A percentile compares a stretch with the other conserved stretches of the same genome.
Conservation (phyloP, 164 flowering plant genomes). For the Dillenia suffruticosa region DNA sequence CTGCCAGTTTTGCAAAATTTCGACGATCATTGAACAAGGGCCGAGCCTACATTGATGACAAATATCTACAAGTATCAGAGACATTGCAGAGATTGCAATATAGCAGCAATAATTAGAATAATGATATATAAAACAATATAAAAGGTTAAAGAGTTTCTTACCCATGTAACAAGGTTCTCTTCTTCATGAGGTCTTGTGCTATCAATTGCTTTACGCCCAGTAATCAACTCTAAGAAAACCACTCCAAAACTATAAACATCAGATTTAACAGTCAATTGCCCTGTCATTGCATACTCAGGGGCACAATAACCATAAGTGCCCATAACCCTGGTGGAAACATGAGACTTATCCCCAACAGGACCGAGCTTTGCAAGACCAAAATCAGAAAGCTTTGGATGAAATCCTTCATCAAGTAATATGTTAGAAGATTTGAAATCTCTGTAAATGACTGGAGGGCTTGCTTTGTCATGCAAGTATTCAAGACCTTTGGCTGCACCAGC, state of each 20-base stretch:
- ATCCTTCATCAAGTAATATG: slow-evolving; percentile 51
- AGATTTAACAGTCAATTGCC: slow-evolving; percentile 49
- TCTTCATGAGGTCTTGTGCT: slow-evolving; percentile 44
- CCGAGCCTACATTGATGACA: slow-evolving; percentile 42
- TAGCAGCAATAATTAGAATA: too few species aligned
- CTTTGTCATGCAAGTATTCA: slow-evolving; percentile 61
- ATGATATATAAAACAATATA: background rate
- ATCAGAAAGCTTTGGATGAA: slow-evolving; percentile 58
- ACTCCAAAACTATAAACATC: slow-evolving; percentile 68
- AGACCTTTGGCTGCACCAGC: slow-evolving; percentile 66
- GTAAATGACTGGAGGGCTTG: slow-evolving; percentile 65
- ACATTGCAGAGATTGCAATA: too few species aligned
- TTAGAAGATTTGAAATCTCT: slow-evolving; percentile 64
- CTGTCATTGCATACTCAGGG: slow-evolving; percentile 58
- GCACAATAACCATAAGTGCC: slow-evolving; percentile 61
- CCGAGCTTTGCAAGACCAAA: slow-evolving; percentile 70
- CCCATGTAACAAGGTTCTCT: slow-evolving; percentile 64
- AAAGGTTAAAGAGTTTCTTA: slow-evolving; percentile 12
- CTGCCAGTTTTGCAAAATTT: slow-evolving; percentile 48
- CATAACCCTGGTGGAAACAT: slow-evolving; percentile 58
- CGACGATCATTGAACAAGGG: slow-evolving; percentile 59
- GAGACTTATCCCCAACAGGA: slow-evolving; percentile 60
- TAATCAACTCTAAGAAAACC: slow-evolving; percentile 54
- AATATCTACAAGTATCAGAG: background rate
- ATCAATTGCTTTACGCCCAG: slow-evolving; percentile 56